Base-by-base conservation (phyloP, 139 green algal genomes). In the Chlorella sp. region DNA sequence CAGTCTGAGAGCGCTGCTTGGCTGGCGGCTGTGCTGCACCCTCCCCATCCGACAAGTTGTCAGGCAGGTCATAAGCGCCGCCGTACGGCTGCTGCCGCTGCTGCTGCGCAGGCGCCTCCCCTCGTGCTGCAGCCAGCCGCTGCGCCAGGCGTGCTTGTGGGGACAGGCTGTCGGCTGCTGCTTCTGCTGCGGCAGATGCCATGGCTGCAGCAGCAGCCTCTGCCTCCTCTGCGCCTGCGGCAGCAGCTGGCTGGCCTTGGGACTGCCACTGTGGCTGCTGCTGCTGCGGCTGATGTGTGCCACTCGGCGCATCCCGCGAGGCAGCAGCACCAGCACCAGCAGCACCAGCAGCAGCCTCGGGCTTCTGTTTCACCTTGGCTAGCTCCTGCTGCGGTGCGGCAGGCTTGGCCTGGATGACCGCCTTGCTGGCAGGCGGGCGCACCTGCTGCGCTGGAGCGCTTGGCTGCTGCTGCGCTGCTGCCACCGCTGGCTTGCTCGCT, bases 141-240 rank as follows among this genome's bases (percentile, higher is more conserved):
- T 72, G 76, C 11, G 76, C 56, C 24, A 82, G 76, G 5, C 26
- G 76, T 5, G 76, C 56, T 40, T 72, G 76, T 1, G 76, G 76
- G 8, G 56, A 82, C 24, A 41, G 9, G 54, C 56, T 72, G 0
- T 34, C 22, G 7, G 54, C 56, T 5, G n/a, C 48, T 32, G 76
- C 76, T 13, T 60, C 38, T 17, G 76, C 76, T 32, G 54, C 56
- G 16, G 56, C 22, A 20, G 40, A 11, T 11, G 40, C 76, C 22
- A 32, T 51, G 1, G 38, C 36, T 41, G 76, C 76, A 40, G 76
- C 76, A 40, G 76, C 76, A 3, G 38, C 51, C 51, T 81, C 51
- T 16, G 51, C 76, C 1, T 1, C 76, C 64, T 70, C 64, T 70
- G 64, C 64, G 41, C 34, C 32, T 2, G 51, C 51, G 14, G 51